Percentiles rank a stretch among this genome's conserved stretches.
phyloP scores from a whole-genome alignment of 192 early-diverging fungal species.

The Coemansia sp. region DNA sequence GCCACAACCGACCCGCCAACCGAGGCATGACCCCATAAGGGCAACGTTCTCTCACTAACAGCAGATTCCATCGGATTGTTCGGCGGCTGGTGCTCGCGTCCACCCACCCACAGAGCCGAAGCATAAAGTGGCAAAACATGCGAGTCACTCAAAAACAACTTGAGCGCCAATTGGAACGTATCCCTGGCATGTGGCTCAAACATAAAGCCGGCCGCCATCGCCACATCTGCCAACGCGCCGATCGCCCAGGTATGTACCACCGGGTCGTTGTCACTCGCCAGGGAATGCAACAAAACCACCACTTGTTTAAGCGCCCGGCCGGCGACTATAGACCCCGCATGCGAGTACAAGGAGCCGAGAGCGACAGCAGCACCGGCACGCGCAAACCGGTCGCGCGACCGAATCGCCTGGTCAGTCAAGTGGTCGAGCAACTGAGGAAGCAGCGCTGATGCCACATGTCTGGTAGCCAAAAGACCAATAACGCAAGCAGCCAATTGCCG shows the following conservation, averaged over 20 bases:
- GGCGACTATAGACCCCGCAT: slow-evolving; percentile 88
- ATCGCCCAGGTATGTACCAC: slow-evolving; percentile 94
- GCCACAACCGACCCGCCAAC: slow-evolving; percentile 49
- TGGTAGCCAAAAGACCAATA: slow-evolving; percentile 71
- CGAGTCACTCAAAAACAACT: slow-evolving; percentile 82
- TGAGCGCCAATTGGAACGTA: slow-evolving; percentile 83
- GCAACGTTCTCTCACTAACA: slow-evolving; percentile 16
- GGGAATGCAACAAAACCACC: slow-evolving; percentile 85
- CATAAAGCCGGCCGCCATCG: slow-evolving; percentile 88
- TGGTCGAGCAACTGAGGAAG: slow-evolving; percentile 42
- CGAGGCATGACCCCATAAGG: slow-evolving; percentile 1
- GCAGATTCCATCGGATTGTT: slow-evolving; percentile 1
- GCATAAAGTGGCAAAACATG: slow-evolving; percentile 63
- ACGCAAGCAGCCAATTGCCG: slow-evolving; percentile 79
- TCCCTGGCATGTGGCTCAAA: slow-evolving; percentile 87
- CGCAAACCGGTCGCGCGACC: slow-evolving; percentile 89
- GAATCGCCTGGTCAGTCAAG: slow-evolving; percentile 69
- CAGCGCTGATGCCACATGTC: slow-evolving; percentile 21
- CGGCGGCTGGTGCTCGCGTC: slow-evolving; percentile 29
- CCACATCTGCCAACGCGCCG: slow-evolving; percentile 77
- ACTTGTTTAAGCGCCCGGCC: slow-evolving; percentile 79
- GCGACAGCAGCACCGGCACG: slow-evolving; percentile 91
- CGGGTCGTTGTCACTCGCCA: slow-evolving; percentile 90
- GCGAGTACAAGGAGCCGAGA: slow-evolving; percentile 82
- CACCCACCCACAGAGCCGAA: slow-evolving; percentile 40